Evolutionary conservation across 176 grass and related monocot genomes (phyloP).

Genomic region (Panicum miliaceum): DNA sequence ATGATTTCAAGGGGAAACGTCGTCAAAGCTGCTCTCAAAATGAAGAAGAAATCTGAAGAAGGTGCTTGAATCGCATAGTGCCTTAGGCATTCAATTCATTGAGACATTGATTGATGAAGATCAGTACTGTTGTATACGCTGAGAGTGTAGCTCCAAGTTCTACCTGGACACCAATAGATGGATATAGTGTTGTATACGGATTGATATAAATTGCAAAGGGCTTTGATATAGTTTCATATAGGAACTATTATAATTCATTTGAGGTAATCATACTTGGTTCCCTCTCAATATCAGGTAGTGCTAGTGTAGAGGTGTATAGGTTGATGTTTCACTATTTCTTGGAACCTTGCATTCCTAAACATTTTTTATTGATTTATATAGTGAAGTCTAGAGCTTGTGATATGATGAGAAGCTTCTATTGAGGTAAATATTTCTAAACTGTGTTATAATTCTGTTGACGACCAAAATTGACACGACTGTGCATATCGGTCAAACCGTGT

Average conservation of each 20-base stretch:
- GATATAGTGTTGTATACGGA: slow-evolving; percentile 19
- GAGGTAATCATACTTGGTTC: slow-evolving; percentile 17
- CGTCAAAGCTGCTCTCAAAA: slow-evolving; percentile 52
- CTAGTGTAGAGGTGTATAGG: slow-evolving; percentile 25
- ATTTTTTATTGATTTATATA: not conserved
- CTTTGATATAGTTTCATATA: slow-evolving; percentile 7
- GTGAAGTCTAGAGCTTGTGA: too few species aligned
- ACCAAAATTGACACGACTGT: too few species aligned
- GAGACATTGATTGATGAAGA: slow-evolving; percentile 15
- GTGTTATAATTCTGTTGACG: too few species aligned
- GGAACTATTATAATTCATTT: slow-evolving; percentile 13
- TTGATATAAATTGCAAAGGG: slow-evolving; percentile 9
- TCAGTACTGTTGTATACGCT: not conserved
- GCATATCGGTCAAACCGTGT: too few species aligned
- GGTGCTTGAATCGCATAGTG: slow-evolving; percentile 5
- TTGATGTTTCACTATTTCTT: not conserved
- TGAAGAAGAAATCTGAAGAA: slow-evolving; percentile 46
- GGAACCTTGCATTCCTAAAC: too few species aligned
- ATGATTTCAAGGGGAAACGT: slow-evolving; percentile 58
- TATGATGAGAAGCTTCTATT: too few species aligned
- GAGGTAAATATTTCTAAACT: too few species aligned
- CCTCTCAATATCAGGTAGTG: slow-evolving; percentile 19
- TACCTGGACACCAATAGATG: slow-evolving; percentile 10
- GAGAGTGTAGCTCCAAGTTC: not conserved
- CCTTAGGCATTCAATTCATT: slow-evolving; percentile 19